phyloP scores from a whole-genome alignment of 2,329 filamentous ascomycete species.

The Xylariales sp. region DNA sequence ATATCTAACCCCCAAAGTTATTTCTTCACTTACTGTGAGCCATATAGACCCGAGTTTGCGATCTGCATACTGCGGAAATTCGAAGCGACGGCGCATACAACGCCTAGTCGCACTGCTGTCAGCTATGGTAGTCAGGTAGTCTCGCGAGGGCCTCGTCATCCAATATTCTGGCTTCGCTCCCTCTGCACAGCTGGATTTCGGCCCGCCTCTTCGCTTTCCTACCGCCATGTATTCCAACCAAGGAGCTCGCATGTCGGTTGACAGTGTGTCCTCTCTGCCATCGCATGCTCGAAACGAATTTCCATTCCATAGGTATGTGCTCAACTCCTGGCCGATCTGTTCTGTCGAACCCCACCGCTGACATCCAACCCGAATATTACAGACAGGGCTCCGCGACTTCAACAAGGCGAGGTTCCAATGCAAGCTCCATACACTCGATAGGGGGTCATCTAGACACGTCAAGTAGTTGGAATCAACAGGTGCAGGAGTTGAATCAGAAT shows the following conservation, averaged over 20 bases:
- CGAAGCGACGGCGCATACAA: slow-evolving; percentile 11
- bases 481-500: slow-evolving; percentile 76
- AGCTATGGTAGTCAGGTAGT: slow-evolving; percentile 50
- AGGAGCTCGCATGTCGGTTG: slow-evolving; percentile 59
- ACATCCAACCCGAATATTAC: slow-evolving; percentile 3
- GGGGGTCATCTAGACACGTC: slow-evolving; percentile 76
- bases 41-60: no score
- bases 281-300: slow-evolving; percentile 49
- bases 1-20: no score
- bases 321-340: no score
- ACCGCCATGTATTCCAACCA: slow-evolving; percentile 54
- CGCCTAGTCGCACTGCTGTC: slow-evolving; percentile 12
- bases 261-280: slow-evolving; percentile 55
- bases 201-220: slow-evolving; percentile 10
- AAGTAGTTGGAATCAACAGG: slow-evolving; percentile 48
- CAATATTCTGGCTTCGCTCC: slow-evolving; percentile 20
- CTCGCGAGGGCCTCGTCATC: slow-evolving; percentile 28
- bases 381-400: slow-evolving; percentile 42
- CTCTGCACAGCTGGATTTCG: slow-evolving; percentile 1
- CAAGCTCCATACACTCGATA: slow-evolving; percentile 84
- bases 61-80: no score
- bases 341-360: slow-evolving; percentile 19
- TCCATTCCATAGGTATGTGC: slow-evolving; percentile 53
- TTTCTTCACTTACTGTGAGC: no score
- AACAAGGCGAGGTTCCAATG: slow-evolving; percentile 72